Evolutionary conservation across 768 basidiomycete species (phyloP), one percentile per base, ranked within the genome.

Genomic region (Gymnopilus junonius): DNA sequence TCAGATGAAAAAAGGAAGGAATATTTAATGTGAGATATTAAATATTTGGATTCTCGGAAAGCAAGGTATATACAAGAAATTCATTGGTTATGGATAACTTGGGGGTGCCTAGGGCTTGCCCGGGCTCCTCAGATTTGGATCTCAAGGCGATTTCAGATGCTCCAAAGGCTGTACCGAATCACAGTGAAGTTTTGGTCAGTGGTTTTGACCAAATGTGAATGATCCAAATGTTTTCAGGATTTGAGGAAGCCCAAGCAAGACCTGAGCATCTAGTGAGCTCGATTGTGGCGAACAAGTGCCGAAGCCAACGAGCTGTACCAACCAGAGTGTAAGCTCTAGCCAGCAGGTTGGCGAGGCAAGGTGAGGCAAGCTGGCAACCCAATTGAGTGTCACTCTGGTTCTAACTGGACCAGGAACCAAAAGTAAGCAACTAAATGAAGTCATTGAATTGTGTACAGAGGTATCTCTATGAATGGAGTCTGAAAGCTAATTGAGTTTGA

Each of bases 261-360:
- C 53, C 53, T 55, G 53, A 32, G 53, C 53, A 25, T 51, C 48
- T 51, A 25, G 48, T 53, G 51, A 53, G 51, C 29, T 32, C 21
- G 51, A 53, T 53, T 53, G 29, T 53, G 51, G 51, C n/a, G n/a
- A n/a, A n/a, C n/a, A n/a, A n/a, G n/a, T n/a, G n/a, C n/a, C n/a
- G n/a, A n/a, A n/a, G n/a, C n/a, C n/a, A n/a, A n/a, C n/a, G n/a
- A n/a, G n/a, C n/a, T n/a, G n/a, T n/a, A n/a, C n/a, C n/a, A n/a
- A n/a, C n/a, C n/a, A n/a, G n/a, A n/a, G n/a, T 60, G 63, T 32
- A 55, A 51, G 35, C 53, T 55, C 58, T 40, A 55, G 29, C 53
- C 43, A 53, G 63, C 58, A 57, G 58, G 59, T 59, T 64, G 63
- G 63, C 51, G 43, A 59, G 63, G 63, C 46, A 37, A 3, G 48